Percentiles rank a stretch among this genome's conserved stretches.
phyloP scores from a whole-genome alignment of 305 asterid species.

The Coffea humblotiana region DNA sequence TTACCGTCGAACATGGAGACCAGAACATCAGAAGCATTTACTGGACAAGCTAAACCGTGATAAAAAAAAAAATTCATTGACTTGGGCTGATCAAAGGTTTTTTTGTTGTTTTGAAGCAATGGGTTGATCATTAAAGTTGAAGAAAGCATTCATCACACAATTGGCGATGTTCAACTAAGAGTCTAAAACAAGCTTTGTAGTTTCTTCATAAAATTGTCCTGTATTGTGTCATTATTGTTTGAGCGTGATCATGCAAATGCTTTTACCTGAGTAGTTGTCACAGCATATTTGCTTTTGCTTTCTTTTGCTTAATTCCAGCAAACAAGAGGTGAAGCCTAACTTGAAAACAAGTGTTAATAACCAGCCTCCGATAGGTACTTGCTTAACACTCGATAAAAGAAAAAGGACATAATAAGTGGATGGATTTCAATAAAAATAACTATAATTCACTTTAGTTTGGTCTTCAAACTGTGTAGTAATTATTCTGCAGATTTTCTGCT shows the following conservation, averaged over 20 bases:
- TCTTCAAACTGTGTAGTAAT: background rate
- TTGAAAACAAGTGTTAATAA: background rate
- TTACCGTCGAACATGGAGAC: background rate
- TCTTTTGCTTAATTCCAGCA: background rate
- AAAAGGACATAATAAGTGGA: background rate
- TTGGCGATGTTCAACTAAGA: too few relatives aligned
- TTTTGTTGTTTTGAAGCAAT: too few relatives aligned
- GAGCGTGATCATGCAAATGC: background rate
- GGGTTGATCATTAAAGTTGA: background rate
- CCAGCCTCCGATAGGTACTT: too few relatives aligned
- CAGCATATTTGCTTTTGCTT: background rate
- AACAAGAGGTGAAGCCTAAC: background rate
- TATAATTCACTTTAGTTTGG: too few relatives aligned
- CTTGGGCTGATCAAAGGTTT: background rate
- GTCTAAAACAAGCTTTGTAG: background rate
- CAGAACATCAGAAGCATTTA: background rate
- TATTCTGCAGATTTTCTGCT: background rate
- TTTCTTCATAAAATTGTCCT: background rate
- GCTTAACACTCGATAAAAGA: too few relatives aligned
- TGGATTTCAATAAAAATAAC: background rate
- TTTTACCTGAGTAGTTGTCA: background rate
- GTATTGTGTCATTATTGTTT: background rate
- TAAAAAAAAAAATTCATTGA: background rate
- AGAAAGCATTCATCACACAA: background rate
- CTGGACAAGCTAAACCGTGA: background rate